Base-by-base conservation (phyloP, 768 basidiomycete species). In the Suillus tomentosus region DNA sequence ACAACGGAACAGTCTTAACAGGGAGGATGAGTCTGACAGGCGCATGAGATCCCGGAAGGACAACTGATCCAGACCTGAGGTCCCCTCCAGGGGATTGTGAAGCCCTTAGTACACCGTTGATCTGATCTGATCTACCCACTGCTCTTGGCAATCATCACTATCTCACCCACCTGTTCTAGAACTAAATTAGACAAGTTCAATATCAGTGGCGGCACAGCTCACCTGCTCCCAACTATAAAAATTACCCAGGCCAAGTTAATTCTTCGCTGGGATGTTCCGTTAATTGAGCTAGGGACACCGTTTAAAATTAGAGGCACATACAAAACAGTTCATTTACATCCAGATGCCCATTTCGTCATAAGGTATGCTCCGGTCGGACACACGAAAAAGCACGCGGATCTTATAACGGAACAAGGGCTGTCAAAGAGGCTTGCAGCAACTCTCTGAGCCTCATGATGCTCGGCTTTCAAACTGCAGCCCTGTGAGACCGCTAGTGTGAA, bases 381-480 rank as follows among this genome's bases (percentile, higher is more conserved):
- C 63, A 66, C 67, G 75, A n/a, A 81, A 81, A 64, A 73, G 79
- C 47, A 78, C 71, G 39, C 79, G 78, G 54, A 81, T 70, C 62
- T 65, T 74, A 54, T 79, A 72, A 24, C 17, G 77, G 70, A n/a
- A 69, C 66, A 64, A 79, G 65, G 48, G 76, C 74, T 42, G 69
- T 71, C 55, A 80, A 67, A 62, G 74, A 76, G 27, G 63, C 62
- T 43, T 79, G 63, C 27, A 77, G 61, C n/a, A 67, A 65, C 37
- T 65, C 69, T 75, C 15, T 67, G 5, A 76, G 64, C 39, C 74
- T 76, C 67, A 47, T 47, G 59, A 64, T 66, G 59, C 54, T 55
- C 27, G 62, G 19, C 17, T 63, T 48, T 37, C 19, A 24, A n/a
- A 43, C 27, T 19, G 27, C 57, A 65, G 24, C 40, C 48, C 63